A percentile compares a stretch with the other conserved stretches of the same genome.
phyloP scores from a whole-genome alignment of 371 early-diverging fungal genomes.

The Mucor piriformis region DNA sequence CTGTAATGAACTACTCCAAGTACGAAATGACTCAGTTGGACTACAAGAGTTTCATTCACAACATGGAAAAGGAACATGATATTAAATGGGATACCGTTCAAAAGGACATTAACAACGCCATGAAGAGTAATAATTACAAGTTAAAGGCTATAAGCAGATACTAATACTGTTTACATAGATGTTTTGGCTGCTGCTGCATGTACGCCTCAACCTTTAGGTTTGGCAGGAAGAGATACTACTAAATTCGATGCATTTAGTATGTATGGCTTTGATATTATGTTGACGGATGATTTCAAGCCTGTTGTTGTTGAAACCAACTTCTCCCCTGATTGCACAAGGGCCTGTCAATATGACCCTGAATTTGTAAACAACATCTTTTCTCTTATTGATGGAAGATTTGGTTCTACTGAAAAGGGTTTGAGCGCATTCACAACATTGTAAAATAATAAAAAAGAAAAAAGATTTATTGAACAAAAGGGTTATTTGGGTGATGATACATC shows the following conservation, averaged over 20 bases:
- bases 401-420: slow-evolving; percentile 47
- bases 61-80: slow-evolving; percentile 59
- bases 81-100: slow-evolving; percentile 54
- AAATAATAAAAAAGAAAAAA: too few relatives aligned
- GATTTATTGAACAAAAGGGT: not conserved
- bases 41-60: slow-evolving; percentile 58
- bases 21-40: slow-evolving; percentile 62
- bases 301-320: slow-evolving; percentile 59
- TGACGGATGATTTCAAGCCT: slow-evolving; percentile 55
- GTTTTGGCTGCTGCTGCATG: slow-evolving; percentile 53
- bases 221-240: slow-evolving; percentile 27
- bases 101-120: slow-evolving; percentile 51
- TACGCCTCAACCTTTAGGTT: slow-evolving; percentile 52
- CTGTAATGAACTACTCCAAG: slow-evolving; percentile 63
- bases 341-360: slow-evolving; percentile 61
- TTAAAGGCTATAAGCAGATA: too few relatives aligned
- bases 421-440: slow-evolving; percentile 52
- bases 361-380: slow-evolving; percentile 60
- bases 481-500: not conserved
- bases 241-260: slow-evolving; percentile 52
- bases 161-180: too few relatives aligned
- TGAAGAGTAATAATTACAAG: slow-evolving; percentile 57
- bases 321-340: slow-evolving; percentile 60
- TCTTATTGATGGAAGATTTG: slow-evolving; percentile 51
- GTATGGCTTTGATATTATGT: slow-evolving; percentile 62